Base-by-base conservation (phyloP, 208 protist genomes). In the Acanthamoeba triangularis region DNA sequence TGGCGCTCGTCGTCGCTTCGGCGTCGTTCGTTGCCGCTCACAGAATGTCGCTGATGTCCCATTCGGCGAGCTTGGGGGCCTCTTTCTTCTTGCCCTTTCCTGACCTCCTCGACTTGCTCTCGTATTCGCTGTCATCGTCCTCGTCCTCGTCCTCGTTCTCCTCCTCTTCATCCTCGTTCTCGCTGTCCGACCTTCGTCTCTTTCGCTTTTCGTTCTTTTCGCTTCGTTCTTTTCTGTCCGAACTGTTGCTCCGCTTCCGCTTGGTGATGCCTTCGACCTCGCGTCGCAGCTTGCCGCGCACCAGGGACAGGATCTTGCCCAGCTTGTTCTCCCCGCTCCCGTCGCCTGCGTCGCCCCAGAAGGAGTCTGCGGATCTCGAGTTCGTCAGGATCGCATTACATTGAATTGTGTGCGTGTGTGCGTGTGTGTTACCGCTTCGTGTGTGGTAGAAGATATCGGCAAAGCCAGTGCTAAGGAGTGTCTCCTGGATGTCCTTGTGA, bases 261-360 rank as follows among this genome's bases (percentile, higher is more conserved):
- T 94, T 94, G 33, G 47, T 94, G 41, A 80, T 84, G 7, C 65
- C 90, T 2, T 94, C 90, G 41, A 33, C n/a, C 90, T 94, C 90
- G n/a, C 90, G 63, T 28, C 90, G 41, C 90, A 94, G 67, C 35
- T 94, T 94, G 49, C 90, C 90, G 23, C 90, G 59, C 37, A 94
- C 90, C 14, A 94, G 44, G 23, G n/a, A 37, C 33, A 94, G 67
- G 8, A 82, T 94, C 47, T 94, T 94, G 41, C 90, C 90, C 67
- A 94, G 54, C 90, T 94, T 52, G 54, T 94, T 94, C 67, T 82
- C 67, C 25, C 90, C 90, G 49, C 23, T 65, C 41, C 90, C 90
- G 28, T 94, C 90, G 18, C 90, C 90, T 20, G 20, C 90, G 59
- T 94, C 67, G 37, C 90, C 90, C 90, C 90, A 94, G 67, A 67